These are phyloP conservation scores for Rossbeevera mucosa DNA, from an alignment of 768 basidiomycete genomes.

Conservation along the genomic window DNA sequence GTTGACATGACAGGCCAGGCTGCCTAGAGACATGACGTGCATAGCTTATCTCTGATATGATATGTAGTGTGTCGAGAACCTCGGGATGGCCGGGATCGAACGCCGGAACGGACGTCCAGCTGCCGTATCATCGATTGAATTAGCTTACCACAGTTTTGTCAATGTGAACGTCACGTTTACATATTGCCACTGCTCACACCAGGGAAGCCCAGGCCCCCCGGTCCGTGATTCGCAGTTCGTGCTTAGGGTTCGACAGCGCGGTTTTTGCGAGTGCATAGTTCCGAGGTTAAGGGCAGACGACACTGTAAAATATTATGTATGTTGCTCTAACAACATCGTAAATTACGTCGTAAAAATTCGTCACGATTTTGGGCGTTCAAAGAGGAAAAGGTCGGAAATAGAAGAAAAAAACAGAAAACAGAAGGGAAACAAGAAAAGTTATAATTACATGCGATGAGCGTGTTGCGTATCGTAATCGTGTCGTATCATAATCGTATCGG, in stretches of 20 bases:
- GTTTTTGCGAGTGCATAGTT: neutral
- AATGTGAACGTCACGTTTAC: neutral
- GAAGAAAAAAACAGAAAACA: neutral
- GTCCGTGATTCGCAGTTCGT: neutral
- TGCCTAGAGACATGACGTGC: neutral
- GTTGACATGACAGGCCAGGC: neutral
- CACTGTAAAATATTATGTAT: conserved; percentile 16
- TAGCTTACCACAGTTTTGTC: neutral
- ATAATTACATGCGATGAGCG: conserved; percentile 27
- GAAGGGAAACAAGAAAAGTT: conserved; percentile 3
- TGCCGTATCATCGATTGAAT: neutral
- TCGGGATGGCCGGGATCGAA: neutral
- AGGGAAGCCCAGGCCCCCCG: neutral
- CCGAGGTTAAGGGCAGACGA: too few relatives aligned
- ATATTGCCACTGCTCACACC: neutral
- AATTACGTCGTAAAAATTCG: conserved; percentile 28
- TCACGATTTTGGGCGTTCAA: conserved; percentile 9
- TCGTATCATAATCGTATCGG: conserved; percentile 13
- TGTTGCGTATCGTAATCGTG: conserved; percentile 23
- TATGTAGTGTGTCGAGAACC: neutral
- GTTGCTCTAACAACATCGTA: conserved; percentile 14
- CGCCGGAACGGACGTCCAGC: neutral
- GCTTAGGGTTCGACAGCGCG: neutral
- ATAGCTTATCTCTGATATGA: conserved; percentile 24
- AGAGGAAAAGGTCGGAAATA: neutral